Evolutionary conservation across 805 yeast genomes (phyloP).

Genomic region (Blastobotrys parvus): DNA sequence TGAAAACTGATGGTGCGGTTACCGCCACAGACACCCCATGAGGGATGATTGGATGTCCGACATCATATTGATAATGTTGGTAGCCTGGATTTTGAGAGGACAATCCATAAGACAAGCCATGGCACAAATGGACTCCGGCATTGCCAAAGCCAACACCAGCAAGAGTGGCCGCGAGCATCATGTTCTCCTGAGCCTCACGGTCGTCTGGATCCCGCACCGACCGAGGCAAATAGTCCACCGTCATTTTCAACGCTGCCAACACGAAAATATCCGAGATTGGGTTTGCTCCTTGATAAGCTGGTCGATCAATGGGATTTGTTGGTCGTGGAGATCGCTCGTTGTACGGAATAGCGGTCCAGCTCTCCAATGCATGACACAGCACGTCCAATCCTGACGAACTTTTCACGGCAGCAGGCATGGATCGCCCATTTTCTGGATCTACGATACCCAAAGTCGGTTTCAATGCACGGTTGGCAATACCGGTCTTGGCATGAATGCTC

Average conservation of each 20-base stretch:
- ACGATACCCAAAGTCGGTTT: slow-evolving; percentile 37
- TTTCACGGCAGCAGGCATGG: slow-evolving; percentile 36
- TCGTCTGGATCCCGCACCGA: slow-evolving; percentile 35
- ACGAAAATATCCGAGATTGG: slow-evolving; percentile 39
- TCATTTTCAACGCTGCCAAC: slow-evolving; percentile 34
- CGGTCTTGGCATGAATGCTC: slow-evolving; percentile 33
- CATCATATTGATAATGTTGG: slow-evolving; percentile 31
- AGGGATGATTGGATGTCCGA: slow-evolving; percentile 35
- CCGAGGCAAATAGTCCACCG: slow-evolving; percentile 33
- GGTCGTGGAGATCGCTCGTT: slow-evolving; percentile 33
- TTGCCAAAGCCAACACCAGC: slow-evolving; percentile 41
- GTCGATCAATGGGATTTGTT: slow-evolving; percentile 29
- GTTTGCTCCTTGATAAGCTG: slow-evolving; percentile 38
- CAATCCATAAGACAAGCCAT: slow-evolving; percentile 34
- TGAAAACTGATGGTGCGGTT: slow-evolving; percentile 37
- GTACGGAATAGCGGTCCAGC: slow-evolving; percentile 39
- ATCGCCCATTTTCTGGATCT: slow-evolving; percentile 34
- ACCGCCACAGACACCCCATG: slow-evolving; percentile 40
- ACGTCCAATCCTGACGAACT: slow-evolving; percentile 39
- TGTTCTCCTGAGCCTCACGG: slow-evolving; percentile 34
- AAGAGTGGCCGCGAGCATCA: slow-evolving; percentile 37
- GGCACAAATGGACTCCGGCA: slow-evolving; percentile 38
- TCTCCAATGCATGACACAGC: slow-evolving; percentile 37
- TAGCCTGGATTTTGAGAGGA: slow-evolving; percentile 32
- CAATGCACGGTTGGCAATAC: slow-evolving; percentile 35